phyloP scores from a whole-genome alignment of 176 grass and related monocot species.

The Sorghum bicolor region DNA sequence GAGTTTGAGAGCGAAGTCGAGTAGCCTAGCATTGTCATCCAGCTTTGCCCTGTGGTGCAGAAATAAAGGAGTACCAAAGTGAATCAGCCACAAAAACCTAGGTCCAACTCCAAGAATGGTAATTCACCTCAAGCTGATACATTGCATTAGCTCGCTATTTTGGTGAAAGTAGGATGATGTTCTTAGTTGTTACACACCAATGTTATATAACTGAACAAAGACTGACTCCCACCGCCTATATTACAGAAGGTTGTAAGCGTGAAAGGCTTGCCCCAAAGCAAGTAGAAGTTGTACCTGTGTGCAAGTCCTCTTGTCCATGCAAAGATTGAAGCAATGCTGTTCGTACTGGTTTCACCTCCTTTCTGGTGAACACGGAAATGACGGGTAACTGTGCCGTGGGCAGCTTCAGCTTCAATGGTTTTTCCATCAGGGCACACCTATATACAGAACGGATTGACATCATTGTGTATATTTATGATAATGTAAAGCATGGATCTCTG shows the following conservation, averaged over 20 bases:
- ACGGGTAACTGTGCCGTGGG: constrained; percentile 93
- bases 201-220: background rate
- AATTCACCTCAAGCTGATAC: background rate
- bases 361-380: constrained; percentile 97
- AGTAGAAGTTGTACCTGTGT: constrained; percentile 58
- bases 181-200: background rate
- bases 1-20: constrained; percentile 81
- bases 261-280: background rate
- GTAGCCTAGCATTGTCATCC: constrained; percentile 74
- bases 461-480: background rate
- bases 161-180: background rate
- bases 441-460: constrained; percentile 10
- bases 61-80: background rate
- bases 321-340: constrained; percentile 99
- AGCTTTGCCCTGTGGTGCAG: constrained; percentile 74
- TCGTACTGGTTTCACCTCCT: constrained; percentile 96
- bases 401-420: constrained; percentile 98
- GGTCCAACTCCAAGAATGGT: background rate
- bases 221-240: background rate
- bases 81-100: background rate
- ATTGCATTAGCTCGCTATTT: constrained; percentile 1
- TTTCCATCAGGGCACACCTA: constrained; percentile 97
- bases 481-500: background rate
- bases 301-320: constrained; percentile 93
- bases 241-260: background rate